These are phyloP conservation scores for Juglanconis juglandina DNA, from an alignment of 2,329 filamentous ascomycete species.

Conservation along the genomic window DNA sequence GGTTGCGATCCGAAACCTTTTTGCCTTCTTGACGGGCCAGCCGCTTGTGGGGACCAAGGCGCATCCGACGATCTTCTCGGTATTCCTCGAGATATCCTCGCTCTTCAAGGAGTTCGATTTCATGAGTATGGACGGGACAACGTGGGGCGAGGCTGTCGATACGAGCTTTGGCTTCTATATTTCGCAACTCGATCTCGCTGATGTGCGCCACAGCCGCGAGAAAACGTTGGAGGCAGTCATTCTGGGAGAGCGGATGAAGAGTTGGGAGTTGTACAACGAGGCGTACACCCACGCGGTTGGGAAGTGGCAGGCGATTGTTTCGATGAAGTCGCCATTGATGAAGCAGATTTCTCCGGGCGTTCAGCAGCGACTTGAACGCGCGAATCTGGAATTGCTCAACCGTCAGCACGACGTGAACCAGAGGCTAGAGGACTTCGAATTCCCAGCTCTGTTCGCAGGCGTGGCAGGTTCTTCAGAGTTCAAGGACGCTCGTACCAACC, in stretches of 20 bases:
- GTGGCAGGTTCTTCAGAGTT: slow-evolving; percentile 81
- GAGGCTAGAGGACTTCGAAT: slow-evolving; percentile 84
- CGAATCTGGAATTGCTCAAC: slow-evolving; percentile 73
- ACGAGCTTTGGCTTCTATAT: slow-evolving; percentile 72
- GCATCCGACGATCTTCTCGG: slow-evolving; percentile 50
- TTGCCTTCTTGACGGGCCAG: slow-evolving; percentile 63
- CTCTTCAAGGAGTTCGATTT: slow-evolving; percentile 58
- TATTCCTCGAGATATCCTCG: slow-evolving; percentile 51
- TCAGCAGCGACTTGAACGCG: slow-evolving; percentile 74
- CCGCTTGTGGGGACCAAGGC: slow-evolving; percentile 57
- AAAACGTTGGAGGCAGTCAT: slow-evolving; percentile 87
- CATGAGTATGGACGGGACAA: slow-evolving; percentile 51
- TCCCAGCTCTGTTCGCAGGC: slow-evolving; percentile 84
- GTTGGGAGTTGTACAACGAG: slow-evolving; percentile 78
- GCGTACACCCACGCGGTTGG: slow-evolving; percentile 89
- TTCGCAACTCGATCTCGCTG: slow-evolving; percentile 71
- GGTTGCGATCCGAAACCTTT: slow-evolving; percentile 60
- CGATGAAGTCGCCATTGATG: slow-evolving; percentile 66
- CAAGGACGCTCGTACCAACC: slow-evolving; percentile 75
- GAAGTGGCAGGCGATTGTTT: slow-evolving; percentile 72
- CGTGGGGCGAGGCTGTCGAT: slow-evolving; percentile 58
- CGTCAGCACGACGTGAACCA: slow-evolving; percentile 67
- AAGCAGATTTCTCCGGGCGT: slow-evolving; percentile 67
- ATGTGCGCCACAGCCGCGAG: slow-evolving; percentile 77
- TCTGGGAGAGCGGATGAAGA: slow-evolving; percentile 85